Conservation (phyloP, 1,284 basidiomycete species). For the Meripilus lineatus region DNA sequence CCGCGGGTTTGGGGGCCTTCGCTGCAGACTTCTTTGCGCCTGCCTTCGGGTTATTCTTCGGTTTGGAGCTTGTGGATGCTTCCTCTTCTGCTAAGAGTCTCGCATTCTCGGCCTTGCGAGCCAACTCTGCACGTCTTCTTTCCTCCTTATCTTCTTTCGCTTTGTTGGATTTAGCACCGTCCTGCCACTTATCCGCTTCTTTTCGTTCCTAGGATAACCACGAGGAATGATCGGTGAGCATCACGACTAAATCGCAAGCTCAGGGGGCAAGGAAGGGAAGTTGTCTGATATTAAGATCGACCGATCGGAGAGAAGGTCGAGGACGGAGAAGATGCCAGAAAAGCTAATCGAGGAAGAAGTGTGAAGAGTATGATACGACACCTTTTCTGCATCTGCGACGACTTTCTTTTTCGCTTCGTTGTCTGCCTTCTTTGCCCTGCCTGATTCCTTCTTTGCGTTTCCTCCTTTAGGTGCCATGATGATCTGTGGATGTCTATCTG, state of each 20-base stretch:
- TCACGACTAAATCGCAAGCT: not conserved
- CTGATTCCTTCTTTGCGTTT: slow-evolving; percentile 87
- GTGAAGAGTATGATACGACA: slow-evolving; percentile 21
- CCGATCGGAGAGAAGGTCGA: no score
- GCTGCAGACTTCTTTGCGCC: slow-evolving; percentile 48
- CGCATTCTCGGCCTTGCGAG: slow-evolving; percentile 74
- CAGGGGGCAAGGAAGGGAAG: no score
- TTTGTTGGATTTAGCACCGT: slow-evolving; percentile 62
- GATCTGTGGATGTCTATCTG: no score
- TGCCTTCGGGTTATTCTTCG: slow-evolving; percentile 65
- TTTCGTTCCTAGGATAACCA: slow-evolving; percentile 53
- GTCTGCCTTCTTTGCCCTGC: slow-evolving; percentile 89
- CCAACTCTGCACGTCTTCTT: slow-evolving; percentile 69
- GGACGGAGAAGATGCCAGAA: no score
- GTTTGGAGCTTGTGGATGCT: slow-evolving; percentile 53
- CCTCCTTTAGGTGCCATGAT: slow-evolving; percentile 80
- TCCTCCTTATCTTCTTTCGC: slow-evolving; percentile 72
- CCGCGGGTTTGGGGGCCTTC: slow-evolving; percentile 52
- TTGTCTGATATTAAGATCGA: no score
- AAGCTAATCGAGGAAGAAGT: not conserved
- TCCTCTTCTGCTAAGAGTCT: slow-evolving; percentile 85
- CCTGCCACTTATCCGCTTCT: slow-evolving; percentile 78
- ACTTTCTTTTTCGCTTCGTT: slow-evolving; percentile 80
- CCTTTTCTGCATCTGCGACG: slow-evolving; percentile 54
- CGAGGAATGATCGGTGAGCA: not conserved